Evolutionary conservation across 2,329 filamentous ascomycete genomes (phyloP).

Genomic region (Bipolaris sorokiniana): DNA sequence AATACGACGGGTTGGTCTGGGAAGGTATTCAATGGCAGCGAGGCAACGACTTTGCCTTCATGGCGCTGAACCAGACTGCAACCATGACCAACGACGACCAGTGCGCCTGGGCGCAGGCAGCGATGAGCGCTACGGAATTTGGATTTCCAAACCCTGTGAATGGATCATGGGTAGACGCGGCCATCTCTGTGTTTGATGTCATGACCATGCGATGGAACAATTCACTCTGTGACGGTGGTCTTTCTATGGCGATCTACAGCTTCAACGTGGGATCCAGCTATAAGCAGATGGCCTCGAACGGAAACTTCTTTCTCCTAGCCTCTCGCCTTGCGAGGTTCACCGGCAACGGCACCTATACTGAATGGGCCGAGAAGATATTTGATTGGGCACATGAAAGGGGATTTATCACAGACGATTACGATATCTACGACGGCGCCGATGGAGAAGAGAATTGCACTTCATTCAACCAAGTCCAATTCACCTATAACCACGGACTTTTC

Average conservation of each 20-base stretch:
- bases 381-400: constrained; percentile 57
- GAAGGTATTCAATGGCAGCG: constrained; percentile 48
- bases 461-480: constrained; percentile 58
- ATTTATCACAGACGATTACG: constrained; percentile 55
- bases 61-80: constrained; percentile 47
- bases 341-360: constrained; percentile 58
- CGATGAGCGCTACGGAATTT: constrained; percentile 70
- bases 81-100: constrained; percentile 71
- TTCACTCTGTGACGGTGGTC: constrained; percentile 68
- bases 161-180: constrained; percentile 65
- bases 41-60: constrained; percentile 48
- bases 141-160: constrained; percentile 60
- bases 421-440: constrained; percentile 58
- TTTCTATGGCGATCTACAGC: constrained; percentile 74
- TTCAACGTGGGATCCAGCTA: constrained; percentile 78
- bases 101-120: constrained; percentile 71
- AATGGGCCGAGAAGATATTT: constrained; percentile 71
- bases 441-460: constrained; percentile 54
- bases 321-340: constrained; percentile 73
- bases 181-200: constrained; percentile 73
- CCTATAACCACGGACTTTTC: constrained; percentile 57
- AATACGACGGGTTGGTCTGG: constrained; percentile 49
- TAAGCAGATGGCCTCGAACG: constrained; percentile 78
- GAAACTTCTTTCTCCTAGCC: constrained; percentile 78
- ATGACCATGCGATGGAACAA: constrained; percentile 71